phyloP scores from a whole-genome alignment of 805 yeast genomes.

The Priceomyces castillae region DNA sequence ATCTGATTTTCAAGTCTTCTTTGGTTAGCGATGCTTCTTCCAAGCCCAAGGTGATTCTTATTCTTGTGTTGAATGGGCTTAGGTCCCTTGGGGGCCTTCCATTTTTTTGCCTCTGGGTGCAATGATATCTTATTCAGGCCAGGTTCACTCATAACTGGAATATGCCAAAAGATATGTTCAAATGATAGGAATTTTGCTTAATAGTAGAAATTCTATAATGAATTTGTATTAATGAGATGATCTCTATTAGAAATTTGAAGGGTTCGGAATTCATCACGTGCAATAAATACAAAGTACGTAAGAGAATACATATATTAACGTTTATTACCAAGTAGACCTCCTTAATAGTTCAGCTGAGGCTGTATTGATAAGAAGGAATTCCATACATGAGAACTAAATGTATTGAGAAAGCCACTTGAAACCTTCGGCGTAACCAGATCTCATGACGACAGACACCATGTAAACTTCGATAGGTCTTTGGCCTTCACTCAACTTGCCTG shows the following conservation, averaged over 20 bases:
- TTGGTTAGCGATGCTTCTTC: slow-evolving; percentile 76
- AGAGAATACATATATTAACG: not conserved
- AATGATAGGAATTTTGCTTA: not conserved
- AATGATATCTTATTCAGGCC: slow-evolving; percentile 37
- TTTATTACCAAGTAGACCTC: slow-evolving; percentile 1
- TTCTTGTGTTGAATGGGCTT: slow-evolving; percentile 83
- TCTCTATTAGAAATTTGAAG: too few relatives aligned
- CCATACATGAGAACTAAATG: slow-evolving; percentile 46
- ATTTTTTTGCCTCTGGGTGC: slow-evolving; percentile 57
- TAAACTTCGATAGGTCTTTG: slow-evolving; percentile 92
- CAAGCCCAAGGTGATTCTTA: slow-evolving; percentile 80
- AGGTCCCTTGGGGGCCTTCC: slow-evolving; percentile 91
- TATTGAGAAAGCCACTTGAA: slow-evolving; percentile 98
- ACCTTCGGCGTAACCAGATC: slow-evolving; percentile 98
- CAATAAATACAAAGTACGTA: not conserved
- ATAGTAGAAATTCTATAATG: not conserved
- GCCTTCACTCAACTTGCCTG: slow-evolving; percentile 63
- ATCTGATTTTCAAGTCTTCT: slow-evolving; percentile 67
- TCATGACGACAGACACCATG: slow-evolving; percentile 98
- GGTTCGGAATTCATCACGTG: slow-evolving; percentile 2
- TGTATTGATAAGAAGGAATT: not conserved
- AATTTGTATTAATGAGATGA: too few relatives aligned
- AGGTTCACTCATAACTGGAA: slow-evolving; percentile 15
- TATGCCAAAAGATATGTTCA: not conserved
- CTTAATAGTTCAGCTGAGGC: not conserved